Base-by-base conservation (phyloP, 2,329 filamentous ascomycete species). In the Escovopsis sp. region DNA sequence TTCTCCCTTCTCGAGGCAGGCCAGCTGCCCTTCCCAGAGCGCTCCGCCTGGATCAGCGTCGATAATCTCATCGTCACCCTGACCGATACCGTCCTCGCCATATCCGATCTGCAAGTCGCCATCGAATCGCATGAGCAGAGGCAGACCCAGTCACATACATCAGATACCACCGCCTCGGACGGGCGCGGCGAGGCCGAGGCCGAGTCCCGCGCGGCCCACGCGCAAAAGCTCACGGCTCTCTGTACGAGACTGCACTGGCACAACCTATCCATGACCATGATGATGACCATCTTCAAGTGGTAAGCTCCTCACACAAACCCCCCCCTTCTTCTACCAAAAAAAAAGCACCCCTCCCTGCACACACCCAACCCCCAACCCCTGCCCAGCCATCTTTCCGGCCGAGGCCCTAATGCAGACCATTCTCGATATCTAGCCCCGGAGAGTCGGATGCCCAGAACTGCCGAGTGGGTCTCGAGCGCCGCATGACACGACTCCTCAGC, bases 261-360 rank as follows among this genome's bases (percentile, higher is more conserved):
- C 49, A 60, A 59, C 38, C 49, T 63, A 18, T 61, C 59, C n/a
- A 60, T 62, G 49, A 59, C 57, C 12, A 59, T 62, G 54, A 60
- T 63, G 53, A 60, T 59, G 53, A 63, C 59, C 4, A 59, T 63
- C 36, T 49, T 63, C 18, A 61, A 63, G 49, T 63, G 60, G 60
- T 62, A 50, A 50, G 55, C 48, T 30, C 12, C 8, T n/a, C 6
- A 7, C 2, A 15, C 15, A 15, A 15, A 15, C 15, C 15, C 35
- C 15, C 28, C 19, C 42, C 36, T 26, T 33, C 42, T 40, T 33
- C 28, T 18, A 2, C 7, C 34, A 12, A 32, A 32, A 9, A 30
- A 30, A 30, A 30, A 30, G 28, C 28, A 23, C 18, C 18, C 15
- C 34, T 23, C 38, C 26, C 33, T 32, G 6, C 18, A n/a, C 9